Evolutionary conservation across 106 monocot species (phyloP).

Genomic region (Acorus gramineus): DNA sequence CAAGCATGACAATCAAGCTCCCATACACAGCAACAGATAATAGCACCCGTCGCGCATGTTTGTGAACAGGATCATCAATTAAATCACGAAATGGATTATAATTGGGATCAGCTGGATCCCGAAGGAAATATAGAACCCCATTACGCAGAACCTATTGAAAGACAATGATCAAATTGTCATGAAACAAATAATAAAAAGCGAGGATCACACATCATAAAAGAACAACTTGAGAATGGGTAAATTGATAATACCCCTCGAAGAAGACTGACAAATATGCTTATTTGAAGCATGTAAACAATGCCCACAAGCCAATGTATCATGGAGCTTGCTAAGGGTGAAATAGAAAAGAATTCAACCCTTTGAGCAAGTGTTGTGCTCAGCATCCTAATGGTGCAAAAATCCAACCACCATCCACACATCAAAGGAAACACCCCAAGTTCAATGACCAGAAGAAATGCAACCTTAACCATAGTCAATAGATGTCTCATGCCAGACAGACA

Average conservation of each 20-base stretch:
- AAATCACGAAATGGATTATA: constrained; percentile 95
- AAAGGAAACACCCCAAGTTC: constrained; percentile 95
- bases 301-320: constrained; percentile 96
- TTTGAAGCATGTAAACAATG: constrained; percentile 98
- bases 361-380: constrained; percentile 70
- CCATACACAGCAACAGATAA: constrained; percentile 98
- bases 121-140: constrained; percentile 92
- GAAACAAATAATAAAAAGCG: no score
- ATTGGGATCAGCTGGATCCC: constrained; percentile 99
- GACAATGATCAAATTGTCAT: no score
- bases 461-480: constrained; percentile 95
- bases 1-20: constrained; percentile 96
- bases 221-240: background rate
- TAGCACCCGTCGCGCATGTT: constrained; percentile 91
- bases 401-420: constrained; percentile 99
- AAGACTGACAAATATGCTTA: constrained; percentile 96
- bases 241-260: constrained; percentile 75
- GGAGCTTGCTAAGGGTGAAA: constrained; percentile 77
- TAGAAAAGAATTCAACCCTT: constrained; percentile 84
- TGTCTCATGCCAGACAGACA: constrained; percentile 70
- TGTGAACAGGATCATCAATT: constrained; percentile 97
- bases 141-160: constrained; percentile 65
- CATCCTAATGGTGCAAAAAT: constrained; percentile 92
- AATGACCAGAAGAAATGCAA: constrained; percentile 93
- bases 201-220: background rate